Percentiles rank a stretch among this genome's conserved stretches.
phyloP scores from a whole-genome alignment of 2,329 filamentous ascomycete species.

The Diaporthe capsici region DNA sequence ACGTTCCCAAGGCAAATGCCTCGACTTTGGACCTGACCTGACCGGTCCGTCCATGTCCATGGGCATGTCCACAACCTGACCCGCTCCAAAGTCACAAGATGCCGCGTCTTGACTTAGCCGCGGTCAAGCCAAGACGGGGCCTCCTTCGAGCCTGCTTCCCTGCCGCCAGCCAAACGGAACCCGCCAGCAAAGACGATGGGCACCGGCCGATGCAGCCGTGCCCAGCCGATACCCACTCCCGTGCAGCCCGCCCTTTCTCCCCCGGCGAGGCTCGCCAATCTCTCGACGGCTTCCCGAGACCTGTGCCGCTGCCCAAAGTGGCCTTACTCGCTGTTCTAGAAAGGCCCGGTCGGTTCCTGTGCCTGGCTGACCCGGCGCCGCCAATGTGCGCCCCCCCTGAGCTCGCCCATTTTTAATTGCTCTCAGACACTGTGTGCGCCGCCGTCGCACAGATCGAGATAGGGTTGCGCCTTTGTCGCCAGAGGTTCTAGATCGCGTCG shows the following conservation, averaged over 20 bases:
- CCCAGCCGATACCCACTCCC: conserved; percentile 28
- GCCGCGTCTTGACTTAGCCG: neutral
- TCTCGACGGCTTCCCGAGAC: conserved; percentile 22
- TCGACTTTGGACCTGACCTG: neutral
- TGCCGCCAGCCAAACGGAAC: conserved; percentile 28
- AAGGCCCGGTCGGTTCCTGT: neutral
- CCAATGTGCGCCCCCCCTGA: neutral
- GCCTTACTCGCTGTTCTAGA: neutral
- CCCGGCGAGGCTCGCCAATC: conserved; percentile 24
- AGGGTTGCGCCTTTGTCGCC: conserved; percentile 27
- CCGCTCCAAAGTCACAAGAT: conserved; percentile 8
- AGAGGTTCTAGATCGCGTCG: conserved; percentile 40
- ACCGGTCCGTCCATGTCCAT: neutral
- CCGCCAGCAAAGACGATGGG: conserved; percentile 31
- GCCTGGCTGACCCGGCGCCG: neutral
- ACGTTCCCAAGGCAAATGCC: neutral
- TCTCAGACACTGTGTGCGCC: conserved; percentile 24
- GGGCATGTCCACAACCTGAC: neutral
- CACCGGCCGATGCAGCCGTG: conserved; percentile 21
- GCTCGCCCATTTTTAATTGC: neutral
- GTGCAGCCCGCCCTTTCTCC: conserved; percentile 3
- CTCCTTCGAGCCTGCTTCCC: neutral
- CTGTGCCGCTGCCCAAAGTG: conserved; percentile 8
- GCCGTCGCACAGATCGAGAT: conserved; percentile 37
- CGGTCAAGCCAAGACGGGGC: neutral